phyloP scores from a whole-genome alignment of 2,329 filamentous ascomycete genomes.

The Rhexocercosporidium sp. region DNA sequence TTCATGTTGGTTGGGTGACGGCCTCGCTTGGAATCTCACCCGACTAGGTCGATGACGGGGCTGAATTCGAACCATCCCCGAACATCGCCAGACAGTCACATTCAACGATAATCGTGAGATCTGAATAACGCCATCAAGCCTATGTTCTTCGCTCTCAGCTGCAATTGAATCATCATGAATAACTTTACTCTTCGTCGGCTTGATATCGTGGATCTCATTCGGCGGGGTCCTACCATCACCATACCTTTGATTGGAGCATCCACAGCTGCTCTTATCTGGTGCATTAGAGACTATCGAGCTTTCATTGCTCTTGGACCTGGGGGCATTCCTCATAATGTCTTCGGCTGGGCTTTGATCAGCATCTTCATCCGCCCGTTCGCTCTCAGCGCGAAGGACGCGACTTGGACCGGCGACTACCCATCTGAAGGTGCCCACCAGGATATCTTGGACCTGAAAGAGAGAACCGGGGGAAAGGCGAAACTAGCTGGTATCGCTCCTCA shows the following conservation, averaged over 20 bases:
- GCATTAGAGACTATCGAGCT: slow-evolving; percentile 12
- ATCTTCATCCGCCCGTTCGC: slow-evolving; percentile 11
- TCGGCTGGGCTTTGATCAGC: slow-evolving; percentile 8
- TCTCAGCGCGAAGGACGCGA: slow-evolving; percentile 2
- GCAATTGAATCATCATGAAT: neutral
- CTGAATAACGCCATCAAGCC: too few species aligned
- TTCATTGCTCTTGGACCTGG: slow-evolving; percentile 3
- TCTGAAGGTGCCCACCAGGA: slow-evolving; percentile 6
- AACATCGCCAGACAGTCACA: neutral
- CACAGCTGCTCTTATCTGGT: slow-evolving; percentile 6
- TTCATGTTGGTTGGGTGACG: neutral
- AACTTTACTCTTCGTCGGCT: neutral
- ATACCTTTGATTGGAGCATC: neutral
- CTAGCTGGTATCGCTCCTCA: slow-evolving; percentile 13
- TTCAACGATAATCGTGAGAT: too few species aligned
- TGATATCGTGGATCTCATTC: neutral
- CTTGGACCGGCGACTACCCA: slow-evolving; percentile 10
- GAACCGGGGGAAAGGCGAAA: neutral
- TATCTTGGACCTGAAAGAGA: neutral
- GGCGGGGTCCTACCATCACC: neutral
- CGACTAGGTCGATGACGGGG: neutral
- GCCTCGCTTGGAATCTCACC: neutral
- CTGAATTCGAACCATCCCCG: neutral
- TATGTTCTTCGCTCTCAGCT: too few species aligned
- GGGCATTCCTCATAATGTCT: slow-evolving; percentile 5